Evolutionary conservation across 208 protist species (phyloP).

Genomic region (Leishmania braziliensis): DNA sequence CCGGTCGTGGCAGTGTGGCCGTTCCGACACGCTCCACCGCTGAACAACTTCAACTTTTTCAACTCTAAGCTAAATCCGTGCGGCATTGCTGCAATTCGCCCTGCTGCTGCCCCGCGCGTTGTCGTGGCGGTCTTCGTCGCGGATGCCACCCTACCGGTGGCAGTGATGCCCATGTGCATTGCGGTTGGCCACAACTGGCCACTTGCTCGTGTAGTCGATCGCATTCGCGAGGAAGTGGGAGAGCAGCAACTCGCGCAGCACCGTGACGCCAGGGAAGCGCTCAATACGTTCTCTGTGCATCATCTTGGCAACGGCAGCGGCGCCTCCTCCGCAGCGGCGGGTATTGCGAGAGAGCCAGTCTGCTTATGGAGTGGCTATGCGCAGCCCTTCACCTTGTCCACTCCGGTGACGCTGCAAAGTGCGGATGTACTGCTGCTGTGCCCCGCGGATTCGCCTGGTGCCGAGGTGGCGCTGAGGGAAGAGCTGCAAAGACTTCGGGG

Average conservation of each 20-base stretch:
- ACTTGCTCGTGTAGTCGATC: constrained; percentile 40
- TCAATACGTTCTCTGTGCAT: constrained; percentile 18
- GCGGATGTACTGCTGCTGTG: constrained; percentile 61
- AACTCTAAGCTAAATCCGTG: constrained; percentile 47
- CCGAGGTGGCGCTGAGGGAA: constrained; percentile 26
- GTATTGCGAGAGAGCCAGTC: not conserved
- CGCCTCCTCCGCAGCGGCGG: not conserved
- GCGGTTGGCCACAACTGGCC: constrained; percentile 54
- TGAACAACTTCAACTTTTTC: constrained; percentile 48
- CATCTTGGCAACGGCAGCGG: constrained; percentile 6
- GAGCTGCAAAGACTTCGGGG: constrained; percentile 47
- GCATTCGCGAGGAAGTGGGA: constrained; percentile 37
- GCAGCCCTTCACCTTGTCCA: not conserved
- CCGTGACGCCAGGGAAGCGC: not conserved
- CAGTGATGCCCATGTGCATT: constrained; percentile 40
- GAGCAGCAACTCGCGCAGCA: constrained; percentile 17
- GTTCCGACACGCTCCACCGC: constrained; percentile 50
- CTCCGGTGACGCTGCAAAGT: constrained; percentile 35
- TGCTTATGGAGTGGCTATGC: constrained; percentile 10
- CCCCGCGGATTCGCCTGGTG: constrained; percentile 5
- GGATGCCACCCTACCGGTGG: constrained; percentile 20
- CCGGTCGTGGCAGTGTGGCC: constrained; percentile 46
- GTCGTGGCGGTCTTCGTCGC: constrained; percentile 36
- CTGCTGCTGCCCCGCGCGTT: constrained; percentile 15
- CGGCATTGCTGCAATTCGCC: constrained; percentile 23